These are phyloP conservation scores for Nepenthes mirabilis DNA, from an alignment of 148 eudicot species.

Conservation along the genomic window DNA sequence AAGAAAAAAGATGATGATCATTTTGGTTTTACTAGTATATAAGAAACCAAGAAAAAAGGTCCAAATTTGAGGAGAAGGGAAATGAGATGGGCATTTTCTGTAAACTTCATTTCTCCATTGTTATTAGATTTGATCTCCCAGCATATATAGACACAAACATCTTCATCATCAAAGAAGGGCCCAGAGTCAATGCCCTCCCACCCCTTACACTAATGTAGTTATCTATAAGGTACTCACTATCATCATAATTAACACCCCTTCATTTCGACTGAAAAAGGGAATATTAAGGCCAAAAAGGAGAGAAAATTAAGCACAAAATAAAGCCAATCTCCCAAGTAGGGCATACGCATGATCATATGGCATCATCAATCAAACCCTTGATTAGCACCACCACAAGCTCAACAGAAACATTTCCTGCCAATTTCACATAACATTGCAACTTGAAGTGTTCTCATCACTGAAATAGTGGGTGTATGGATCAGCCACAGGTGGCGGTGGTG, in stretches of 20 bases:
- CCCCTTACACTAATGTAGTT: not conserved
- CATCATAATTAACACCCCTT: not conserved
- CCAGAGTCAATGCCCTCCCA: not conserved
- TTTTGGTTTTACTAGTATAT: too few species aligned
- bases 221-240: not conserved
- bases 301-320: too few species aligned
- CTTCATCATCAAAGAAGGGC: not conserved
- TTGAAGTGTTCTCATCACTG: conserved; percentile 81
- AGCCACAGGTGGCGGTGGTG: conserved; percentile 31
- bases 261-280: not conserved
- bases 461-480: conserved; percentile 58
- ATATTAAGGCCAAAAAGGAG: too few species aligned
- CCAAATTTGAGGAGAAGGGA: not conserved
- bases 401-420: not conserved
- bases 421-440: conserved; percentile 78
- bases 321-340: too few species aligned
- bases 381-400: too few species aligned
- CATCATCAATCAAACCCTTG: too few species aligned
- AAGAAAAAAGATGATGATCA: not conserved
- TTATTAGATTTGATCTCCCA: not conserved
- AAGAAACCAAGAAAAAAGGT: not conserved
- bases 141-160: not conserved
- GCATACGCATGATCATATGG: too few species aligned
- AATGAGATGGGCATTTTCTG: not conserved
- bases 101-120: not conserved